Conservation (phyloP, 2,329 filamentous ascomycete species). For the Colletotrichum incanum region DNA sequence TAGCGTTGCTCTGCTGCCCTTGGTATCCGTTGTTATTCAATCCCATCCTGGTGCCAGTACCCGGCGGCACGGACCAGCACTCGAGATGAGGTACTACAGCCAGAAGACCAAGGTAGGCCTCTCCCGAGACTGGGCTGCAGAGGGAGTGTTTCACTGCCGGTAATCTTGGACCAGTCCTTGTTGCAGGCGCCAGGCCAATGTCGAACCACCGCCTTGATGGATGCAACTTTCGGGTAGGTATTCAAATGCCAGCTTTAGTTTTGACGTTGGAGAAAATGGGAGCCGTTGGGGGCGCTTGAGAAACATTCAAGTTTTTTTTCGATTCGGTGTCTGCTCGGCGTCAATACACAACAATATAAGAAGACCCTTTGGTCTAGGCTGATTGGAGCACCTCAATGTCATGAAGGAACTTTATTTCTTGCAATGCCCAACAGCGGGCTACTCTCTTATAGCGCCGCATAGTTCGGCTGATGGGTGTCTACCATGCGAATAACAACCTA, state of each 20-base stretch:
- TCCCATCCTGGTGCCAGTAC: too few species aligned
- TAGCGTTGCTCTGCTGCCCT: too few species aligned
- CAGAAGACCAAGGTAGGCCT: neutral
- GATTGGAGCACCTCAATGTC: too few species aligned
- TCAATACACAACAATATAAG: neutral
- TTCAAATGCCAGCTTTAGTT: neutral
- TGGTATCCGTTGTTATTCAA: too few species aligned
- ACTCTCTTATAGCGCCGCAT: neutral
- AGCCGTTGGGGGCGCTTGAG: neutral
- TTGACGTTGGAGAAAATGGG: neutral
- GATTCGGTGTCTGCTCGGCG: neutral
- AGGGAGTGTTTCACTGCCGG: too few species aligned
- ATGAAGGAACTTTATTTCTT: neutral
- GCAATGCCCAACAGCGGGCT: neutral
- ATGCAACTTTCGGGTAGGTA: neutral
- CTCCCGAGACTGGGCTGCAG: too few species aligned
- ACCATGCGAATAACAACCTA: neutral
- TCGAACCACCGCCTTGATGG: neutral
- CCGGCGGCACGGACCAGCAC: too few species aligned
- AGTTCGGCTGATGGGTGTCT: neutral
- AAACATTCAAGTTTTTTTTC: neutral
- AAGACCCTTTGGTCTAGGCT: neutral
- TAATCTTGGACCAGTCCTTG: too few species aligned
- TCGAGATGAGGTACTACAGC: too few species aligned
- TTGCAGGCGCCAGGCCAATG: neutral